These are phyloP conservation scores for Ganoderma multipileum DNA, from an alignment of 1,284 basidiomycete genomes.

Conservation along the genomic window DNA sequence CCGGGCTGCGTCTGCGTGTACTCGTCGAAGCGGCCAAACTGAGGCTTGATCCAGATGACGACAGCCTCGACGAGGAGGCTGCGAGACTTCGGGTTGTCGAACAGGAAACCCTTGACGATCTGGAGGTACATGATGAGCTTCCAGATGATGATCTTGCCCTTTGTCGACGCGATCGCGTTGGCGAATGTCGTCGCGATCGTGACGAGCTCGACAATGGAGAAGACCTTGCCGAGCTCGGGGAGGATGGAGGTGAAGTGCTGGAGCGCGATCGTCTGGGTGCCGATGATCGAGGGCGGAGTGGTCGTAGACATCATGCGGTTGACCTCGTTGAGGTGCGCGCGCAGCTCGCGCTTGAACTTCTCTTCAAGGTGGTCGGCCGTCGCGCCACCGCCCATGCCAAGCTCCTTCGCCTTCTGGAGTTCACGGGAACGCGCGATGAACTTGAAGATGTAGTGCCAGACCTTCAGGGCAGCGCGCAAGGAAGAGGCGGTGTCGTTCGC, in stretches of 20 bases:
- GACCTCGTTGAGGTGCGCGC: slow-evolving; percentile 79
- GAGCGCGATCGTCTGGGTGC: slow-evolving; percentile 92
- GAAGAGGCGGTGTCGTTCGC: slow-evolving; percentile 78
- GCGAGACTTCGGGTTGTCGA: slow-evolving; percentile 84
- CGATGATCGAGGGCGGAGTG: slow-evolving; percentile 87
- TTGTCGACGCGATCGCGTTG: slow-evolving; percentile 80
- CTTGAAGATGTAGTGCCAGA: slow-evolving; percentile 96
- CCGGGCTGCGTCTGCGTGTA: slow-evolving; percentile 65
- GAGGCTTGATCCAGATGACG: slow-evolving; percentile 93
- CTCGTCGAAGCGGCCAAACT: slow-evolving; percentile 93
- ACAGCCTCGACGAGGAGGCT: slow-evolving; percentile 87
- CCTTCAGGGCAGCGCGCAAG: slow-evolving; percentile 90
- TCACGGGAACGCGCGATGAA: slow-evolving; percentile 91
- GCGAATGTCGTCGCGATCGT: slow-evolving; percentile 88
- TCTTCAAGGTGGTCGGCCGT: slow-evolving; percentile 88
- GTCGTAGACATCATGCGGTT: slow-evolving; percentile 89
- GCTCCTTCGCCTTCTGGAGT: slow-evolving; percentile 83
- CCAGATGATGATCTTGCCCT: slow-evolving; percentile 91
- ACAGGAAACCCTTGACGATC: slow-evolving; percentile 87
- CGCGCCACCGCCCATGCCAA: slow-evolving; percentile 77
- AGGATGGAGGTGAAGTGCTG: slow-evolving; percentile 95
- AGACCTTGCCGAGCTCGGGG: slow-evolving; percentile 86
- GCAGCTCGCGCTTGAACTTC: slow-evolving; percentile 85
- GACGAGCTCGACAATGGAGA: slow-evolving; percentile 82
- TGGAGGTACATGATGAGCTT: slow-evolving; percentile 94